Evolutionary conservation across 768 basidiomycete species (phyloP), one percentile per base, ranked within the genome.

Genomic region (Amanita exitialis): DNA sequence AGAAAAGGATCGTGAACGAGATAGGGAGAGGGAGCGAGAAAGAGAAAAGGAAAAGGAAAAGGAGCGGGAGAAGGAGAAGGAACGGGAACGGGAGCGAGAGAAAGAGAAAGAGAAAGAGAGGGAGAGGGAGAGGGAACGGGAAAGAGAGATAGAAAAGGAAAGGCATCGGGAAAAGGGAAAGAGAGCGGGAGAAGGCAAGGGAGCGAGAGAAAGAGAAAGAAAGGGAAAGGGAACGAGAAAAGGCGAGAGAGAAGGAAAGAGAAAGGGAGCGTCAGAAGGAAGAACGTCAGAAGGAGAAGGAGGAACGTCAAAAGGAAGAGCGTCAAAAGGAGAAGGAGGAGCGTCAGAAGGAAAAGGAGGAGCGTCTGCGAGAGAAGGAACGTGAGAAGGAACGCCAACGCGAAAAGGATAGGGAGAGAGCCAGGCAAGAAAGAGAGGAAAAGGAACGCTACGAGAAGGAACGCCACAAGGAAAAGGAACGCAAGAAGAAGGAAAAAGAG

Each of bases 181-280:
- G 47, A 39, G 57, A 57, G 49, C 36, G 46, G 25, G 45, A 47
- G 34, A 47, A 39, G 41, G 49, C 53, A 49, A 39, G n/a, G n/a
- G 51, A 35, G 48, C 36, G 25, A 15, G 34, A 41, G 41, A 45
- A 44, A n/a, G 37, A 3, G 18, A 27, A 30, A 20, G 47, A 36
- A 38, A 47, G 36, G 25, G 54, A n/a, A 27, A 43, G 54, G 49
- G 27, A 8, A 16, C 43, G 43, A 36, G 30, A 41, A 38, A 28
- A 18, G 34, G 41, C 42, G 48, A 42, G 59, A 59, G n/a, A 53
- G 54, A 32, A 56, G 55, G 48, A n/a, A 43, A 36, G 38, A 23
- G 47, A 49, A 25, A 34, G 39, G 44, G 43, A 51, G 41, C 36
- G 53, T 18, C 25, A 37, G 56, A 55, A 10, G 30, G 47, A 47